Percentiles rank a stretch among this genome's conserved stretches.
Conservation (phyloP, 2,329 filamentous ascomycete genomes). For the Didymella pinodella region DNA sequence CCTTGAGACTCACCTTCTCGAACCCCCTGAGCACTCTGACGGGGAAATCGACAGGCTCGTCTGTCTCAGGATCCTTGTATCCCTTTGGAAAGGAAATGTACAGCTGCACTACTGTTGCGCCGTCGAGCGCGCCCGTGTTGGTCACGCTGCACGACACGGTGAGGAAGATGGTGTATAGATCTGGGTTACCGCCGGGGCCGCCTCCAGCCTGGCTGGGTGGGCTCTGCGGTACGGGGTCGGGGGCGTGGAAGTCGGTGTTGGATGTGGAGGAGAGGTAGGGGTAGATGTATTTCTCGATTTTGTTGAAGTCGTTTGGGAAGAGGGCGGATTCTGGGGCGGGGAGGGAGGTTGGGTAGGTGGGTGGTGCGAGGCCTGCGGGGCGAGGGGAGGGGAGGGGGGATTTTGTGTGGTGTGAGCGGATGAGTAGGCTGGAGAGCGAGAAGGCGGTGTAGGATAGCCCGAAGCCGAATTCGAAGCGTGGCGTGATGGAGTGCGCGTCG, state of each 20-base stretch:
- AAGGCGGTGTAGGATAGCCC: slow-evolving; percentile 85
- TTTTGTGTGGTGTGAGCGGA: slow-evolving; percentile 57
- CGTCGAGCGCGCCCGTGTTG: slow-evolving; percentile 67
- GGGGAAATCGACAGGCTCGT: slow-evolving; percentile 65
- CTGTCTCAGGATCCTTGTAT: slow-evolving; percentile 53
- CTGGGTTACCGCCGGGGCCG: slow-evolving; percentile 72
- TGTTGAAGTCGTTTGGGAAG: slow-evolving; percentile 68
- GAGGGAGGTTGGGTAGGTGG: slow-evolving; percentile 61
- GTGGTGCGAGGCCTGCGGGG: slow-evolving; percentile 47
- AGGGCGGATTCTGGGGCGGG: slow-evolving; percentile 65
- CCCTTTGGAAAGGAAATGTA: slow-evolving; percentile 61
- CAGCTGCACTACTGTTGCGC: slow-evolving; percentile 64
- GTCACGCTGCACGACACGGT: slow-evolving; percentile 62
- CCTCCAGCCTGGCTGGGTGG: slow-evolving; percentile 70
- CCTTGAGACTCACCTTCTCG: slow-evolving; percentile 52
- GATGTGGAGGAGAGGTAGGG: slow-evolving; percentile 68
- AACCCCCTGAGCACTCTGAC: slow-evolving; percentile 53
- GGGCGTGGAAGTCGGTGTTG: slow-evolving; percentile 55
- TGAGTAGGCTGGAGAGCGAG: slow-evolving; percentile 64
- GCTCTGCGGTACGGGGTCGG: slow-evolving; percentile 66
- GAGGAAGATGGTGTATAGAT: slow-evolving; percentile 66
- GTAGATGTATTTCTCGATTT: slow-evolving; percentile 74
- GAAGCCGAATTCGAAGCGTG: slow-evolving; percentile 86
- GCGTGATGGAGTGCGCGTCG: slow-evolving; percentile 75
- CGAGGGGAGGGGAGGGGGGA: slow-evolving; percentile 41